phyloP scores from a whole-genome alignment of 2,329 filamentous ascomycete species.

The Aspergillus brasiliensis region DNA sequence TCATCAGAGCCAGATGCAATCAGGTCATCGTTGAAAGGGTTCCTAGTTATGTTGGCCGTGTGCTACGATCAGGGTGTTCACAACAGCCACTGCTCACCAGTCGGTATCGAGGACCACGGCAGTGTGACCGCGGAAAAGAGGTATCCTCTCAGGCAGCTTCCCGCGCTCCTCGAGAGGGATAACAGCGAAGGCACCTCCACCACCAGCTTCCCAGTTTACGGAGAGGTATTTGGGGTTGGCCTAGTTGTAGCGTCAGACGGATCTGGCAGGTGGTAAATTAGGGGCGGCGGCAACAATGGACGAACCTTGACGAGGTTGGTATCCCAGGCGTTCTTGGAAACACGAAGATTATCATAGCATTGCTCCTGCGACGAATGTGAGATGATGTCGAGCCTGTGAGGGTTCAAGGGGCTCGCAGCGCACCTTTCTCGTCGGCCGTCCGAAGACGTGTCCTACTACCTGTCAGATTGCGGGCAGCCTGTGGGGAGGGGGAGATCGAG shows the following conservation, averaged over 20 bases:
- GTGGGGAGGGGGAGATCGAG: conserved; percentile 21
- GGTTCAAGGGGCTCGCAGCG: conserved; percentile 6
- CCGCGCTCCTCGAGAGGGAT: conserved; percentile 88
- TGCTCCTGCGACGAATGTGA: conserved; percentile 62
- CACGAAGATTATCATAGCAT: conserved; percentile 97
- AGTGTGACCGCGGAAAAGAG: conserved; percentile 94
- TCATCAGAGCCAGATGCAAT: conserved; percentile 95
- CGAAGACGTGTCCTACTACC: conserved; percentile 89
- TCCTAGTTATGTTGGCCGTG: conserved; percentile 57
- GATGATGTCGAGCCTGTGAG: neutral
- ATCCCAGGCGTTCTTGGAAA: conserved; percentile 99
- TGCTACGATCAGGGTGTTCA: neutral
- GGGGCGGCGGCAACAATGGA: conserved; percentile 34
- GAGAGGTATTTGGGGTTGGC: conserved; percentile 94
- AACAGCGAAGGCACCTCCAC: conserved; percentile 94
- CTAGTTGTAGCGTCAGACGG: conserved; percentile 49
- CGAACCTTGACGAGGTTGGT: conserved; percentile 95
- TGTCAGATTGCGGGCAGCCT: conserved; percentile 32
- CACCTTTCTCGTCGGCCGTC: conserved; percentile 86
- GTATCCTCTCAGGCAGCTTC: conserved; percentile 87
- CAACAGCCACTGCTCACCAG: conserved; percentile 63
- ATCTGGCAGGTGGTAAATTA: conserved; percentile 17
- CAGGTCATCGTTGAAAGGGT: conserved; percentile 91
- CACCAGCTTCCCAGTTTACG: conserved; percentile 97
- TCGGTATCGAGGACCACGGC: conserved; percentile 95